Conservation (phyloP, 176 grass and related monocot species). For the Musa beccarii region DNA sequence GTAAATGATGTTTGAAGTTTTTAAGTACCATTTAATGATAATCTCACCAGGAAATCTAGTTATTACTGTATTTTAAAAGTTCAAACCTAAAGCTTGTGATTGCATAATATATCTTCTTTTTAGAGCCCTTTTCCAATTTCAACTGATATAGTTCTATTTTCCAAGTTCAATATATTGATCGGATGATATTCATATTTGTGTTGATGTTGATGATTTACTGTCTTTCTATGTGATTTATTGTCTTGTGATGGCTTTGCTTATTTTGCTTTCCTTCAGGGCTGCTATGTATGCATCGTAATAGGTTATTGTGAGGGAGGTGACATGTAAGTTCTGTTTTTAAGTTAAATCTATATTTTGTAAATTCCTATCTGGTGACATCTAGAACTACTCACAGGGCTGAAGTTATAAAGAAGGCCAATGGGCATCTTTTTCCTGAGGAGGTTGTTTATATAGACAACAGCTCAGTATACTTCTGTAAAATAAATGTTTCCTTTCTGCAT, state of each 20-base stretch:
- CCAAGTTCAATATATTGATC: neutral
- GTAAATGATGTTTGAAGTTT: neutral
- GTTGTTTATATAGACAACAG: slow-evolving; percentile 28
- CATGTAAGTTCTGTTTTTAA: slow-evolving; percentile 52
- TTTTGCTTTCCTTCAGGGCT: slow-evolving; percentile 50
- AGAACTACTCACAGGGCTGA: slow-evolving; percentile 42
- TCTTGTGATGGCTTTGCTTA: neutral
- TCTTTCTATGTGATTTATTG: neutral
- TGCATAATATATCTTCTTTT: too few species aligned
- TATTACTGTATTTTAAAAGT: too few species aligned
- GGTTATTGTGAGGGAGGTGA: slow-evolving; percentile 90
- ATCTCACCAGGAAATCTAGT: too few species aligned
- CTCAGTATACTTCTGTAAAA: neutral
- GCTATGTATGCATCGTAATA: slow-evolving; percentile 94
- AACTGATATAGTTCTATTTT: neutral
- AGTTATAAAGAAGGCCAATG: slow-evolving; percentile 73
- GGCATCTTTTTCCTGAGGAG: slow-evolving; percentile 76
- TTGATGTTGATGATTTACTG: neutral
- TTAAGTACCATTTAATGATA: too few species aligned
- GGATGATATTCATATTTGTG: neutral
- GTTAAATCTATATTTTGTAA: neutral
- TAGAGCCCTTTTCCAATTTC: neutral
- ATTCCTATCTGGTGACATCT: neutral
- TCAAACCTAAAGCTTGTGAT: too few species aligned
- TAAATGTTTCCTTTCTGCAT: slow-evolving; percentile 8